Evolutionary conservation across 441 rosid genomes (phyloP).

Genomic region (Erodium texanum): DNA sequence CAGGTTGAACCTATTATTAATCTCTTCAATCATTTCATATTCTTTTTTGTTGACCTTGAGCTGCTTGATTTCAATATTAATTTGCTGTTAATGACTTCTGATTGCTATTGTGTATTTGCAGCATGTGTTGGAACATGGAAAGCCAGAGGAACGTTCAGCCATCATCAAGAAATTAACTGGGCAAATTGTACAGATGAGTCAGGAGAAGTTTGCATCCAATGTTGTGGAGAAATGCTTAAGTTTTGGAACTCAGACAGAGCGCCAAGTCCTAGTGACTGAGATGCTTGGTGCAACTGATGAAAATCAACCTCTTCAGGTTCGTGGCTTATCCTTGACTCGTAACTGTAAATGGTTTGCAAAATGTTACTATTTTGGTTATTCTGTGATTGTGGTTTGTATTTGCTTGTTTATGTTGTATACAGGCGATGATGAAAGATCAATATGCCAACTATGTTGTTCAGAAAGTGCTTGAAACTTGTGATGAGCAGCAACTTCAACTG

Average conservation of each 20-base stretch:
- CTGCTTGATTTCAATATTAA: too few relatives aligned
- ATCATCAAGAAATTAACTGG: slow-evolving; percentile 75
- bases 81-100: too few relatives aligned
- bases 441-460: slow-evolving; percentile 95
- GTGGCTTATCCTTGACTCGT: slow-evolving; percentile 9
- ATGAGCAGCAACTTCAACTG: slow-evolving; percentile 83
- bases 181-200: slow-evolving; percentile 85
- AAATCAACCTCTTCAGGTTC: slow-evolving; percentile 91
- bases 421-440: slow-evolving; percentile 99
- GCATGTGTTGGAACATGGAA: slow-evolving; percentile 86
- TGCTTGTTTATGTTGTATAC: background rate
- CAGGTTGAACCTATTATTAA: slow-evolving; percentile 47
- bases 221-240: slow-evolving; percentile 85
- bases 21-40: too few relatives aligned
- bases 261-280: slow-evolving; percentile 64
- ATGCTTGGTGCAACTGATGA: slow-evolving; percentile 85
- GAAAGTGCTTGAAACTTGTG: slow-evolving; percentile 85
- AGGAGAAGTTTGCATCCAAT: slow-evolving; percentile 83
- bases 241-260: slow-evolving; percentile 62
- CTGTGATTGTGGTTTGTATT: too few relatives aligned
- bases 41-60: too few relatives aligned
- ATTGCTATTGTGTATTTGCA: slow-evolving; percentile 19
- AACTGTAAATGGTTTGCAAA: background rate
- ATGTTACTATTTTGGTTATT: too few relatives aligned
- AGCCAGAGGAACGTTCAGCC: slow-evolving; percentile 65